A percentile compares a stretch with the other conserved stretches of the same genome.
phyloP scores from a whole-genome alignment of 2,329 filamentous ascomycete species.

The Fusarium beomiforme region DNA sequence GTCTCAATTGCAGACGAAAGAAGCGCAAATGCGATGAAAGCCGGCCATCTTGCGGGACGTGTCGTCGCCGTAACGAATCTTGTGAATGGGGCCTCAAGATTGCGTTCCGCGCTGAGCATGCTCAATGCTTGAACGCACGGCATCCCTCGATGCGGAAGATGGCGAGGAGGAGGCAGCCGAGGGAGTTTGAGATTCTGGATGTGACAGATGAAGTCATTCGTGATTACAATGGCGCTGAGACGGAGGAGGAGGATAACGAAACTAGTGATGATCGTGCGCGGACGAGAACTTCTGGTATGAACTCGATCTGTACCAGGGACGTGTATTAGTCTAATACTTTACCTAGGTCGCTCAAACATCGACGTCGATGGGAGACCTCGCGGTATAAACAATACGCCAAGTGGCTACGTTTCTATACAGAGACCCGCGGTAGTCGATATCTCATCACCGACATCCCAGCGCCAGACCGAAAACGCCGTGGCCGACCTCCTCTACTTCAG shows the following conservation, averaged over 20 bases:
- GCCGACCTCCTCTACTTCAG: slow-evolving; percentile 50
- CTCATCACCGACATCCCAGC: slow-evolving; percentile 37
- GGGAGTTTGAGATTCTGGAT: slow-evolving; percentile 50
- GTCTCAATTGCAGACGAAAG: slow-evolving; percentile 52
- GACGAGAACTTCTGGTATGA: slow-evolving; percentile 9
- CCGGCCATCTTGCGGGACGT: slow-evolving; percentile 49
- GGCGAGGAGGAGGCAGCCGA: slow-evolving; percentile 41
- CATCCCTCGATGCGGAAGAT: slow-evolving; percentile 50
- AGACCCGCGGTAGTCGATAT: slow-evolving; percentile 1
- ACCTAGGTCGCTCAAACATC: not conserved
- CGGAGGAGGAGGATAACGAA: slow-evolving; percentile 33
- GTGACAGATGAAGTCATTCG: slow-evolving; percentile 50
- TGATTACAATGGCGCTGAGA: slow-evolving; percentile 46
- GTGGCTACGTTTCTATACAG: slow-evolving; percentile 13
- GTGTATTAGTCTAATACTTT: not conserved
- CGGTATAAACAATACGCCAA: not conserved
- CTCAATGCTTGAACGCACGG: slow-evolving; percentile 44
- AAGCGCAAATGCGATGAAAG: slow-evolving; percentile 53
- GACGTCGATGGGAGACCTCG: not conserved
- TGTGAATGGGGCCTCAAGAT: slow-evolving; percentile 53
- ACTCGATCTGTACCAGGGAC: fast-evolving
- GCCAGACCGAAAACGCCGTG: slow-evolving; percentile 49
- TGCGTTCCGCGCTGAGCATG: slow-evolving; percentile 51
- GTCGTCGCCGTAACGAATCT: slow-evolving; percentile 44
- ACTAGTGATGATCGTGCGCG: not conserved